Evolutionary conservation across 768 basidiomycete species (phyloP).

Genomic region (Naganishia vishniacii): DNA sequence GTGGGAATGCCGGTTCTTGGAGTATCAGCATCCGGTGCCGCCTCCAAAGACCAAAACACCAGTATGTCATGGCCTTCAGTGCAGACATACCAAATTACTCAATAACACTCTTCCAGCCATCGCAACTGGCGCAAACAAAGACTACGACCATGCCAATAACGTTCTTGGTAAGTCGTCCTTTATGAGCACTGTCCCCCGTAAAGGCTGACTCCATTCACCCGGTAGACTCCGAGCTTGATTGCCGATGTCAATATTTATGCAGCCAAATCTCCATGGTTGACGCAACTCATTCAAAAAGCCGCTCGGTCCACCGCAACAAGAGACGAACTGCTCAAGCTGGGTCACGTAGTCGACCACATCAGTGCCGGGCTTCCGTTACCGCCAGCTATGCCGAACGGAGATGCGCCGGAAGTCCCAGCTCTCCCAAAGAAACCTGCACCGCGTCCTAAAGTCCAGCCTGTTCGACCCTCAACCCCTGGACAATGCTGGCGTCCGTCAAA

Average conservation of each 20-base stretch:
- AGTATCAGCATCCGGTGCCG: neutral
- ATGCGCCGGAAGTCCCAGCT: neutral
- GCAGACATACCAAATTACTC: neutral
- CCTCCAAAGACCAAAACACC: neutral
- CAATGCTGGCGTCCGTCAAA: neutral
- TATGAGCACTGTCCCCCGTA: too few relatives aligned
- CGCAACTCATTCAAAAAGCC: neutral
- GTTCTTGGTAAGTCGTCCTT: too few relatives aligned
- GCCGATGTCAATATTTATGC: neutral
- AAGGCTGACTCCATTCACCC: too few relatives aligned
- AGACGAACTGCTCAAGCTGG: neutral
- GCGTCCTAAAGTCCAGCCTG: neutral
- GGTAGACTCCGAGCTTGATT: neutral
- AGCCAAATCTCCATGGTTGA: neutral
- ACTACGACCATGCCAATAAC: neutral
- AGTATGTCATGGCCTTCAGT: neutral
- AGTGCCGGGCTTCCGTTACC: neutral
- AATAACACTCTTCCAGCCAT: neutral
- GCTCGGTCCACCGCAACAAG: neutral
- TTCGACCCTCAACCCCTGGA: neutral
- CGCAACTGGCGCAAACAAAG: neutral
- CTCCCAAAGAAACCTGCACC: neutral
- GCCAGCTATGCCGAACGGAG: neutral
- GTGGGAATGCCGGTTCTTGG: slow-evolving; percentile 16
- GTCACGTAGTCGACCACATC: neutral